Conservation (phyloP, 2,329 filamentous ascomycete species). For the Chalara sp. region DNA sequence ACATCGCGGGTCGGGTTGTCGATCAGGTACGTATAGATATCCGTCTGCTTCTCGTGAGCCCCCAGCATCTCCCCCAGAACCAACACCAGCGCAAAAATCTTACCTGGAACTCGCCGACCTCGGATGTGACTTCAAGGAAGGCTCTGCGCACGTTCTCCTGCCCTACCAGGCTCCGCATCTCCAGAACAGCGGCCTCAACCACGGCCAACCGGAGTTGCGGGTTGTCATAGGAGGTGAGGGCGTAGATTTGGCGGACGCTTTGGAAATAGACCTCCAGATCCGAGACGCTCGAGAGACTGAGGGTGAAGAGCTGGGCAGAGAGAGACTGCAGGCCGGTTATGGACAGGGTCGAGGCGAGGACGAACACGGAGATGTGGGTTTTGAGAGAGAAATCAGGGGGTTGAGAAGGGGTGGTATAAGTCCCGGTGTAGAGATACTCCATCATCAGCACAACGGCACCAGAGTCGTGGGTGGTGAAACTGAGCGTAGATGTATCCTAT, state of each 20-base stretch:
- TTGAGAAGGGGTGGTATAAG: slow-evolving; percentile 8
- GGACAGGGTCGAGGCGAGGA: slow-evolving; percentile 8
- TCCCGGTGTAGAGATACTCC: slow-evolving; percentile 18
- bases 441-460: slow-evolving; percentile 8
- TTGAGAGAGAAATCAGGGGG: slow-evolving; percentile 4
- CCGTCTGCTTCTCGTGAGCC: background rate
- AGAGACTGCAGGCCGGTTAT: slow-evolving; percentile 8
- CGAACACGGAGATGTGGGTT: slow-evolving; percentile 13
- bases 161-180: slow-evolving; percentile 10
- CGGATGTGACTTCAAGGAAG: slow-evolving; percentile 9
- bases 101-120: slow-evolving; percentile 14
- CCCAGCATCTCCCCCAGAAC: background rate
- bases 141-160: slow-evolving; percentile 1
- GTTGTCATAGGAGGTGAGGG: background rate
- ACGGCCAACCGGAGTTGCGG: slow-evolving; percentile 9
- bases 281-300: slow-evolving; percentile 8
- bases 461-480: slow-evolving; percentile 9
- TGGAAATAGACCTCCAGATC: slow-evolving; percentile 5
- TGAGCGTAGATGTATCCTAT: slow-evolving; percentile 3
- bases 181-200: slow-evolving; percentile 13
- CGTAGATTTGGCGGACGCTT: slow-evolving; percentile 10
- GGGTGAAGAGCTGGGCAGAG: slow-evolving; percentile 7
- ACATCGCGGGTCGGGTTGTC: background rate
- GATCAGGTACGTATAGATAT: background rate
- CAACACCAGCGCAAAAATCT: slow-evolving; percentile 5